phyloP scores from a whole-genome alignment of 768 basidiomycete species.

The Macrolepiota fuliginosa region DNA sequence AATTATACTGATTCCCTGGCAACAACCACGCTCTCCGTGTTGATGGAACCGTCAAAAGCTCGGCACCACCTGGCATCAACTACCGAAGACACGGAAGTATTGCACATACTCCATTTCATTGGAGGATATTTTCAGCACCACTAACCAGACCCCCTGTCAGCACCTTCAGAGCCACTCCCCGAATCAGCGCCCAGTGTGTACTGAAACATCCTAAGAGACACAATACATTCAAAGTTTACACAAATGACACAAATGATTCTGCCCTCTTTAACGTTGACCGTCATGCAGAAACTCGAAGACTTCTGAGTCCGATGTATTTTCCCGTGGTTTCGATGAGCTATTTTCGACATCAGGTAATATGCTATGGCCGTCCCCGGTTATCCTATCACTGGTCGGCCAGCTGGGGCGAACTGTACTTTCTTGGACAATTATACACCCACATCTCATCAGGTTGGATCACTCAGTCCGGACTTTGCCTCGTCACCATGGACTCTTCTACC shows the following conservation, averaged over 20 bases:
- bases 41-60: neutral
- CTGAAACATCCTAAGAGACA: neutral
- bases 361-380: neutral
- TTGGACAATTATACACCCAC: neutral
- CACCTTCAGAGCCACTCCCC: too few species aligned
- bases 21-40: neutral
- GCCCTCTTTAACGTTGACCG: neutral
- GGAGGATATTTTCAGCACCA: neutral
- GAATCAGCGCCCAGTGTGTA: neutral
- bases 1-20: neutral
- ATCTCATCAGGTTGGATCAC: neutral
- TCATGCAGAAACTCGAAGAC: neutral
- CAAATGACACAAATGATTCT: neutral
- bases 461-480: neutral
- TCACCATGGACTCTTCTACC: neutral
- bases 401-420: neutral
- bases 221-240: neutral
- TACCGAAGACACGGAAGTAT: neutral
- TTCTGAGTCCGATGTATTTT: neutral
- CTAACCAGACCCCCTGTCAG: neutral
- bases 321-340: slow-evolving; percentile 2
- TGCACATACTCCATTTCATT: neutral
- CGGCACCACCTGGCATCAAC: neutral
- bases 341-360: neutral
- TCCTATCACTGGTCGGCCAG: neutral